Evolutionary conservation across 1,284 basidiomycete genomes (phyloP), one percentile per base, ranked within the genome.

Genomic region (Stereum hirsutum): DNA sequence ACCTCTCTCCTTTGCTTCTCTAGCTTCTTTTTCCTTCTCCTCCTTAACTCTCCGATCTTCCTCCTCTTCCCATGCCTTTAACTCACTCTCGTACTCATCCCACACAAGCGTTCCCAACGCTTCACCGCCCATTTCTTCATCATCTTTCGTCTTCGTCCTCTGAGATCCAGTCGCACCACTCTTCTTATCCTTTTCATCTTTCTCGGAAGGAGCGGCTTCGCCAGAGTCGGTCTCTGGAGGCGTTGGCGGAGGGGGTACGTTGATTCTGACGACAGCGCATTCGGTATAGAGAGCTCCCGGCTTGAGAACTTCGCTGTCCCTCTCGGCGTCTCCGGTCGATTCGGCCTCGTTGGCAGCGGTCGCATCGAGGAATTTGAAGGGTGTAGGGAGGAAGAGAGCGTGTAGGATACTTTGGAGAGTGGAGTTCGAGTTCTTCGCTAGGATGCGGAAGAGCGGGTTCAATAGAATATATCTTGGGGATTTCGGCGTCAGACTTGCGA

Each of bases 261-360:
- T 60, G 10, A 84, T 48, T 25, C 57, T 61, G 1, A 81, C 78
- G 3, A 80, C 70, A 0, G 77, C 74, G 49, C 82, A 86, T 52
- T 88, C 82, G 11, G 78, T 68, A 51, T 88, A 87, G 21, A 88
- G 58, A n/a, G 79, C 74, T 0, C 85, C 84, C 1, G 83, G 81
- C 57, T 81, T 80, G 33, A 88, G 64, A 3, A 84, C 71, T 52
- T 86, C 78, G 8, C 35, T 33, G 11, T 72, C 69, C 17, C 64
- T 39, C 26, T 26, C 40, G 35, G 14, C 25, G 37, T 47, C 41
- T 26, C 42, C 41, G 20, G 39, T 33, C n/a, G n/a, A n/a, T n/a
- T n/a, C n/a, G 10, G 41, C 12, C 23, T 46, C 27, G 6, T 40
- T 31, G 23, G 52, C 40, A 1, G 50, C 21, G 11, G 35, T 19